A percentile compares a stretch with the other conserved stretches of the same genome.
These are phyloP conservation scores for Pythium sukuiense DNA, from an alignment of 352 stramenopile species.

Conservation along the genomic window DNA sequence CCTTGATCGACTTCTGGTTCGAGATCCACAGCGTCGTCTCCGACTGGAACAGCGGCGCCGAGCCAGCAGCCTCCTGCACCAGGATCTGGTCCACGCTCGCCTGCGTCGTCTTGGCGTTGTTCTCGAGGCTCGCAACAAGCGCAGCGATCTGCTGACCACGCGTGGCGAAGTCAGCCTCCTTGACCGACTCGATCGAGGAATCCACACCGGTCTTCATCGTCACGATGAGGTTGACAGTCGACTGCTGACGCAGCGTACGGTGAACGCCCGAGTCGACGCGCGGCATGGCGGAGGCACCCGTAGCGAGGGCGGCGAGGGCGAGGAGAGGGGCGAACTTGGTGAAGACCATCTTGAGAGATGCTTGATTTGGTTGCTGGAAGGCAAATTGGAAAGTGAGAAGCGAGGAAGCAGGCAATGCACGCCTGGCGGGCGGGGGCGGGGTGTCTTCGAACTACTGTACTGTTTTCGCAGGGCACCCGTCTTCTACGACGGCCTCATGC, in stretches of 20 bases:
- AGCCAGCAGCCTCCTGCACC: conserved; percentile 11
- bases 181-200: conserved; percentile 13
- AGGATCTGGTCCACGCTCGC: conserved; percentile 9
- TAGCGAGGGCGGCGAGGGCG: no score
- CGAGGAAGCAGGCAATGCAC: no score
- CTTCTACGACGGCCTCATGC: no score
- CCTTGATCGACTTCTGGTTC: conserved; percentile 33
- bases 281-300: background rate
- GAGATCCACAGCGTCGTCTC: conserved; percentile 30
- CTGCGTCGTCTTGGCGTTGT: conserved; percentile 12
- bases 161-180: conserved; percentile 22
- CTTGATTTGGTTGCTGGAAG: no score
- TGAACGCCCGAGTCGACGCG: conserved; percentile 20
- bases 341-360: no score
- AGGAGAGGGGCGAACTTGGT: no score
- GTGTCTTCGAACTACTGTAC: no score
- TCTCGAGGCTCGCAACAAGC: conserved; percentile 13
- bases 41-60: conserved; percentile 13
- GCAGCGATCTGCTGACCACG: conserved; percentile 21
- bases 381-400: no score
- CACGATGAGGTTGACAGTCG: conserved; percentile 36
- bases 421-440: no score
- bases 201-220: background rate
- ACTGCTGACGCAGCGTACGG: conserved; percentile 29
- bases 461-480: no score